These are phyloP conservation scores for Solanum appendiculatum DNA, from an alignment of 257 asterid genomes.

Conservation along the genomic window DNA sequence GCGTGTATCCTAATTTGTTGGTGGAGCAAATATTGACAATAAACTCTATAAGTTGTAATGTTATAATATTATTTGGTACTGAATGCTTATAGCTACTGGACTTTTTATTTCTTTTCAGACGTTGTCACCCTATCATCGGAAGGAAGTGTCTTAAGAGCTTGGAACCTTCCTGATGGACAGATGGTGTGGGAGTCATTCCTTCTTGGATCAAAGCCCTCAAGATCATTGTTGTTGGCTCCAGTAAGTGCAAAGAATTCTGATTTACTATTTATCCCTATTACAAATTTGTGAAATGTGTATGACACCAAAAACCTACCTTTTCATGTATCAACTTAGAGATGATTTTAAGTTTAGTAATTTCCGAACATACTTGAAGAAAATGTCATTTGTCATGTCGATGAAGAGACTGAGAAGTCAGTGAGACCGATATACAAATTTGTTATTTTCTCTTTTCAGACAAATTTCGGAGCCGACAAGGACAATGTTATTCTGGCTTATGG, in stretches of 20 bases:
- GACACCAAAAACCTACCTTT: neutral
- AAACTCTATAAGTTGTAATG: neutral
- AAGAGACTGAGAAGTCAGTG: neutral
- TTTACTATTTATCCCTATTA: neutral
- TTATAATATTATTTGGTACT: neutral
- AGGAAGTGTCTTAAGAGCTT: conserved; percentile 86
- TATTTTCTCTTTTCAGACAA: conserved; percentile 40
- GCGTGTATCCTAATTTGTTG: neutral
- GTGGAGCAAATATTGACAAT: neutral
- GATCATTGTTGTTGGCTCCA: conserved; percentile 53
- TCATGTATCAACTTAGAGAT: neutral
- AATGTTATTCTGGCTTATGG: conserved; percentile 56
- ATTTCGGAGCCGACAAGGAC: conserved; percentile 61
- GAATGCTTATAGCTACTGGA: neutral
- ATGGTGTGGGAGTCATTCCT: conserved; percentile 95
- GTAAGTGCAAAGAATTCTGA: conserved; percentile 35
- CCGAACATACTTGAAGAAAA: neutral
- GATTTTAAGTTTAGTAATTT: neutral
- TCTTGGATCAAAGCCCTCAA: conserved; percentile 46
- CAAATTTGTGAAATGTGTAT: neutral
- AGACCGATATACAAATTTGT: neutral
- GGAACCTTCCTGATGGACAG: conserved; percentile 99
- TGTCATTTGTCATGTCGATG: neutral
- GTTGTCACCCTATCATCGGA: conserved; percentile 77
- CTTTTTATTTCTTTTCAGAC: conserved; percentile 35